Percentiles rank a stretch among this genome's conserved stretches.
These are phyloP conservation scores for Malus hybrid DNA, from an alignment of 331 rosid genomes.

Conservation along the genomic window DNA sequence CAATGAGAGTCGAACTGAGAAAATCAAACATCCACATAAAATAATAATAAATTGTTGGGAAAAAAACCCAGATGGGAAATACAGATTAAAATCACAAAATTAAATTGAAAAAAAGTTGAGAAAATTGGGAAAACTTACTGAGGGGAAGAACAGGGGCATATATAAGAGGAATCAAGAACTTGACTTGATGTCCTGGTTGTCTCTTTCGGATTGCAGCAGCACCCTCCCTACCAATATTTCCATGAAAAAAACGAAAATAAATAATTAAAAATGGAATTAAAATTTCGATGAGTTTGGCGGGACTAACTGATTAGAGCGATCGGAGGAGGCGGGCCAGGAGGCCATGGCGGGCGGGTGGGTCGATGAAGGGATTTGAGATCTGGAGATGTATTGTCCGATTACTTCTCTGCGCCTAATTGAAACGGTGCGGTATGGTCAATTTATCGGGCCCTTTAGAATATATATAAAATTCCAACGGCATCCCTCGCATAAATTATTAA, in stretches of 20 bases:
- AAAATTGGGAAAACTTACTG: constrained; percentile 32
- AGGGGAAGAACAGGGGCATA: constrained; percentile 94
- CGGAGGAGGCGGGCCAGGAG: constrained; percentile 48
- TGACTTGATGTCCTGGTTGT: constrained; percentile 52
- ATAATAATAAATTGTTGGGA: background rate
- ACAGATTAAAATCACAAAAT: background rate
- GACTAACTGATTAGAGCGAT: constrained; percentile 47
- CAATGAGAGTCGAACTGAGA: constrained; percentile 67
- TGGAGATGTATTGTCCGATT: background rate
- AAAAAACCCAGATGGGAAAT: background rate
- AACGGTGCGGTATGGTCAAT: background rate
- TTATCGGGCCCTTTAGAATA: too few relatives aligned
- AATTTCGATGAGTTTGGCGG: background rate
- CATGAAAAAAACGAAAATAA: background rate
- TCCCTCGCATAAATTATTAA: too few relatives aligned
- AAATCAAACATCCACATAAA: constrained; percentile 4
- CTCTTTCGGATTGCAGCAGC: constrained; percentile 36
- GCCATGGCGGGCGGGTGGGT: constrained; percentile 37
- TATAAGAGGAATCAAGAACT: constrained; percentile 78
- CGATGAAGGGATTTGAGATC: constrained; percentile 8
- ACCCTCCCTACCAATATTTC: constrained; percentile 31
- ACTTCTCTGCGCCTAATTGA: background rate
- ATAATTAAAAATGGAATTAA: too few relatives aligned
- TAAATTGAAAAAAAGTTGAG: background rate
- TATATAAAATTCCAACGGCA: too few relatives aligned